Base-by-base conservation (phyloP, 371 early-diverging fungal species). In the Zychaea mexicana region DNA sequence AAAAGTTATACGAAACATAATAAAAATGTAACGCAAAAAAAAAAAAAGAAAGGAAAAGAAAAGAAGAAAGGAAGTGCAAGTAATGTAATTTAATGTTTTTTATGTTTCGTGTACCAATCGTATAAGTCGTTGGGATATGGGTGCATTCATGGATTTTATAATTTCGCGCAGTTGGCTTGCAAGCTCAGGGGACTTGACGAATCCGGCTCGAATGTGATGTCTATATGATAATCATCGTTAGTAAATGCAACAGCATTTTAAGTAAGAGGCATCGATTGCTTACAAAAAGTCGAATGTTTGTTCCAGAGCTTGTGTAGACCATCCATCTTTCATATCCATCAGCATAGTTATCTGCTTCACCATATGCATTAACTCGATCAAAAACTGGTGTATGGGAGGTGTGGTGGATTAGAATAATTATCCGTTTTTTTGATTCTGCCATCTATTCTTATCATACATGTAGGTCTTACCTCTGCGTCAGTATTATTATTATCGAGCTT, bases 281-380 rank as follows among this genome's bases (percentile, higher is more conserved):
- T 72, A 82, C 76, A 85, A 60, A 58, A 85, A 85, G 38, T 85
- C 85, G 67, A 76, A 85, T 3, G 79, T 76, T 77, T 82, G 83
- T 53, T 85, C 85, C 10, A 83, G 57, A 13, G 85, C 85, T 53
- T 76, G 76, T 24, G 83, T 83, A 10, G 77, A 73, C 73, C 79
- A 77, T 31, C 81, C 81, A 59, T 78, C 78, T 52, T 77, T 80
- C 71, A 82, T 66, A 46, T 77, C 77, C 81, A 85, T 79, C 5
- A 57, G 54, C 13, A 72, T 58, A 2, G 85, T 79, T 22, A 83
- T 79, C 59, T 80, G 75, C 47, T 79, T 74, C 2, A 83, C 75
- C 68, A 85, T 75, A 36, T 83, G 65, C 72, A 83, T 77, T 46
- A 85, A 55, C 45, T 82, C 82, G 24, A 79, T 69, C 30, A 79